These are phyloP conservation scores for Aspergillus novoparasiticus DNA, from an alignment of 2,329 filamentous ascomycete species.

Conservation along the genomic window DNA sequence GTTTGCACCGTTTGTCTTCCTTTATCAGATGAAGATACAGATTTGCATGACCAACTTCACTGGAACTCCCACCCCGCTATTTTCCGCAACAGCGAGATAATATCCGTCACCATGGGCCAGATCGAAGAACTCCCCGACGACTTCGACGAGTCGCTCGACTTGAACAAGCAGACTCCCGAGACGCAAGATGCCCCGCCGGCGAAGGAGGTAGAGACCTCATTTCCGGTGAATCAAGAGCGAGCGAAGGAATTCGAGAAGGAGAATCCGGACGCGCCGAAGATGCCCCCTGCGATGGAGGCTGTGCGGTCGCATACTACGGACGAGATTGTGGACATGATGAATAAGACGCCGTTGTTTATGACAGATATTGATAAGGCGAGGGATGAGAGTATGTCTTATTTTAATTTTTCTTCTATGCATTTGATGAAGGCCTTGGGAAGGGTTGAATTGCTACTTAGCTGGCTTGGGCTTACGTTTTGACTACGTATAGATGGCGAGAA, in stretches of 20 bases:
- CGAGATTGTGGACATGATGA: slow-evolving; percentile 66
- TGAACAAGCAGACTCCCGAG: slow-evolving; percentile 37
- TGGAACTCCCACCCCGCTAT: not conserved
- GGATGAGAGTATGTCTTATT: slow-evolving; percentile 49
- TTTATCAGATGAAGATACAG: not conserved
- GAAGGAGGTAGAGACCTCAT: slow-evolving; percentile 34
- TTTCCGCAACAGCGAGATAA: not conserved
- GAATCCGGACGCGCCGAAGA: slow-evolving; percentile 41
- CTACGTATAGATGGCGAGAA: slow-evolving; percentile 65
- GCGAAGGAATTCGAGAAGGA: slow-evolving; percentile 33
- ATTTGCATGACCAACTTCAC: not conserved
- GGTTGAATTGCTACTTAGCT: not conserved
- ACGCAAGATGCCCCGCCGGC: slow-evolving; percentile 4
- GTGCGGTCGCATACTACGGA: slow-evolving; percentile 59
- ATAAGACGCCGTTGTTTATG: slow-evolving; percentile 88
- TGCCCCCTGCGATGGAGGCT: slow-evolving; percentile 62
- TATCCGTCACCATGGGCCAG: slow-evolving; percentile 49
- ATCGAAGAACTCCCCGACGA: slow-evolving; percentile 55
- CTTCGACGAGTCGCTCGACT: slow-evolving; percentile 50
- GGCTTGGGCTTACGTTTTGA: not conserved
- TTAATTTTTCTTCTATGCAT: not conserved
- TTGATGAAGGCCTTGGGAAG: not conserved
- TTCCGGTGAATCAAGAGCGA: slow-evolving; percentile 42
- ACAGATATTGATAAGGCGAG: slow-evolving; percentile 72
- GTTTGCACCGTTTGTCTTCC: slow-evolving; percentile 18